phyloP scores from a whole-genome alignment of 139 green algal species.

The Picochlorum sp. region DNA sequence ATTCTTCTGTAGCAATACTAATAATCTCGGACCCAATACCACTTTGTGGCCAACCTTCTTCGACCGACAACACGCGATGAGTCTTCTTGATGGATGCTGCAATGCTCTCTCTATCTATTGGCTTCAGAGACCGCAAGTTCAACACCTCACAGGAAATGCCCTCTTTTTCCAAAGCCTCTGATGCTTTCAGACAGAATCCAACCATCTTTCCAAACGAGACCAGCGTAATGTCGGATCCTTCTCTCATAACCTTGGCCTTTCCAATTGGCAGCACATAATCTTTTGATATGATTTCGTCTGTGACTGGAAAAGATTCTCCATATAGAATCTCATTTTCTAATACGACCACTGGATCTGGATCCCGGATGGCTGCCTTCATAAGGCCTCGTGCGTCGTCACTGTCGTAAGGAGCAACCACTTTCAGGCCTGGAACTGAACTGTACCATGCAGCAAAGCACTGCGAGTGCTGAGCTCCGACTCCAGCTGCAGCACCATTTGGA shows the following conservation, averaged over 20 bases:
- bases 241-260: conserved; percentile 84
- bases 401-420: conserved; percentile 95
- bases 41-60: conserved; percentile 96
- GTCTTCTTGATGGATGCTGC: conserved; percentile 80
- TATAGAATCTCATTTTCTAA: conserved; percentile 99
- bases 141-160: conserved; percentile 87
- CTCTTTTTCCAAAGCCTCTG: conserved; percentile 74
- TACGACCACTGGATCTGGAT: conserved; percentile 94
- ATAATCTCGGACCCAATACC: conserved; percentile 80
- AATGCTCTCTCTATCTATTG: conserved; percentile 86
- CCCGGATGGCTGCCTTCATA: conserved; percentile 92
- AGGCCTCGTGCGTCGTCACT: conserved; percentile 88
- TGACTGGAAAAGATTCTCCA: conserved; percentile 72
- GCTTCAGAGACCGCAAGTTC: conserved; percentile 92
- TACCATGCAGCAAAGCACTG: conserved; percentile 99
- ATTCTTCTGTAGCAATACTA: conserved; percentile 76
- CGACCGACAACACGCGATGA: conserved; percentile 74
- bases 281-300: conserved; percentile 64
- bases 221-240: conserved; percentile 87
- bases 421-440: conserved; percentile 83
- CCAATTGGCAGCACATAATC: conserved; percentile 95
- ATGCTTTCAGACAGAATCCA: conserved; percentile 75
- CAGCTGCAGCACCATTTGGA: conserved; percentile 92
- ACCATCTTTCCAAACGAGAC: conserved; percentile 93
- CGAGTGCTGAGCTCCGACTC: conserved; percentile 95